Evolutionary conservation across 2,329 filamentous ascomycete genomes (phyloP).

Genomic region (Pseudofabraea citricarpa): DNA sequence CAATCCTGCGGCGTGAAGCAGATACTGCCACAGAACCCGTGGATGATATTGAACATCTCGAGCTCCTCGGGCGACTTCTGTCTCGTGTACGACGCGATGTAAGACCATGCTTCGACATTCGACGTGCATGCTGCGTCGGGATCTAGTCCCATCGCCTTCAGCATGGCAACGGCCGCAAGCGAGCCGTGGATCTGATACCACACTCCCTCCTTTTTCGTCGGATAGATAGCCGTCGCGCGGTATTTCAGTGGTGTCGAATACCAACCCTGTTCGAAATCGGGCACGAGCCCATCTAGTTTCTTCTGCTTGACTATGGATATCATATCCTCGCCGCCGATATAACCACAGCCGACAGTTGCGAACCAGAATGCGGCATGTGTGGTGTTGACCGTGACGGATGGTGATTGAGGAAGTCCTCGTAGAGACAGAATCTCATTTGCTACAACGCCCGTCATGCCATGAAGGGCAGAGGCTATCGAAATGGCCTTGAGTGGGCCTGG

Average conservation of each 20-base stretch:
- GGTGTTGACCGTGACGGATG: constrained; percentile 6
- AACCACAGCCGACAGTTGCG: neutral
- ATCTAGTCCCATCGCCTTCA: constrained; percentile 63
- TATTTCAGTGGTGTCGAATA: constrained; percentile 1
- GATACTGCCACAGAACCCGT: constrained; percentile 8
- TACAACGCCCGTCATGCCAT: constrained; percentile 39
- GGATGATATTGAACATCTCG: constrained; percentile 2
- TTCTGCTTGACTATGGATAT: neutral
- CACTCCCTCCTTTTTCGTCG: constrained; percentile 55
- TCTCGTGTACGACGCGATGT: constrained; percentile 3
- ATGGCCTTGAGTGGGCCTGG: constrained; percentile 39
- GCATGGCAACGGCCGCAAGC: constrained; percentile 59
- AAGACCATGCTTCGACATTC: constrained; percentile 3
- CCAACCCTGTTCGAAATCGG: constrained; percentile 5
- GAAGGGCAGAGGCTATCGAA: constrained; percentile 35
- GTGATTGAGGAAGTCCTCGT: constrained; percentile 11
- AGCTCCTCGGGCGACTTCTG: constrained; percentile 5
- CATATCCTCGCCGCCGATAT: constrained; percentile 5
- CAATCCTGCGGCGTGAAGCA: constrained; percentile 8
- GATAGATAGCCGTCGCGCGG: constrained; percentile 42
- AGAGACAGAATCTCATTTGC: constrained; percentile 33
- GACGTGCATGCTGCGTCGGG: neutral
- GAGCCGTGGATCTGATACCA: constrained; percentile 73
- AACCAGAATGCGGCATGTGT: constrained; percentile 8
- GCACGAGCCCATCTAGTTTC: neutral